phyloP scores from a whole-genome alignment of 257 asterid species.

The Nicotiana attenuata region DNA sequence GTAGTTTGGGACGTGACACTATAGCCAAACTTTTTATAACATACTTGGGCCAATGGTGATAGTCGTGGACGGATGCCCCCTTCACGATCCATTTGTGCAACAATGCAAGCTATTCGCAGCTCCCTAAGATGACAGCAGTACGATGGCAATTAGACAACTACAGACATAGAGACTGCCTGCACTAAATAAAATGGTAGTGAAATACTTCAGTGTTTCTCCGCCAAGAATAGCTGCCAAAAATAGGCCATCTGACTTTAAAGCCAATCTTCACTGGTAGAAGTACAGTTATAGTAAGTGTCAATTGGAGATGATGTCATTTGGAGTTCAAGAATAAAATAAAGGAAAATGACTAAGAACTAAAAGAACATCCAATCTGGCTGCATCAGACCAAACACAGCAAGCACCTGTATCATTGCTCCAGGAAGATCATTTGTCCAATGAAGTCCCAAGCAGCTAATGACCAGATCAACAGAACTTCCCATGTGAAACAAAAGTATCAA shows the following conservation, averaged over 20 bases:
- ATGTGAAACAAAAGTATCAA: background rate
- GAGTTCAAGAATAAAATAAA: background rate
- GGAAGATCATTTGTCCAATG: conserved; percentile 99
- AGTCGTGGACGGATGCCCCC: conserved; percentile 94
- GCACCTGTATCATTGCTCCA: conserved; percentile 98
- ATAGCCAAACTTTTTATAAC: no score
- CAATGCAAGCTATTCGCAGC: conserved; percentile 88
- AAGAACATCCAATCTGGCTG: background rate
- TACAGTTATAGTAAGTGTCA: conserved; percentile 7
- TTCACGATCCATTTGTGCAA: conserved; percentile 96
- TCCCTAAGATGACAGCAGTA: conserved; percentile 45
- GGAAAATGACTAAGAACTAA: background rate
- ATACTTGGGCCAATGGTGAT: no score
- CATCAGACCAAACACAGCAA: conserved; percentile 12
- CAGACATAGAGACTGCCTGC: conserved; percentile 12
- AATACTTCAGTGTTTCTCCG: conserved; percentile 84
- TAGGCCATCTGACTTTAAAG: conserved; percentile 93
- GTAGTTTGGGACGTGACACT: no score
- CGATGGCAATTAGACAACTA: background rate
- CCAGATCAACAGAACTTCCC: conserved; percentile 71
- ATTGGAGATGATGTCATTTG: background rate
- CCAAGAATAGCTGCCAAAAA: conserved; percentile 94
- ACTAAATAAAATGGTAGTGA: conserved; percentile 30
- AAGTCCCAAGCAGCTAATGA: conserved; percentile 90
- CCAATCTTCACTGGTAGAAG: conserved; percentile 75